Conservation (phyloP, 345 rosid species). For the Arabidopsis suecica region DNA sequence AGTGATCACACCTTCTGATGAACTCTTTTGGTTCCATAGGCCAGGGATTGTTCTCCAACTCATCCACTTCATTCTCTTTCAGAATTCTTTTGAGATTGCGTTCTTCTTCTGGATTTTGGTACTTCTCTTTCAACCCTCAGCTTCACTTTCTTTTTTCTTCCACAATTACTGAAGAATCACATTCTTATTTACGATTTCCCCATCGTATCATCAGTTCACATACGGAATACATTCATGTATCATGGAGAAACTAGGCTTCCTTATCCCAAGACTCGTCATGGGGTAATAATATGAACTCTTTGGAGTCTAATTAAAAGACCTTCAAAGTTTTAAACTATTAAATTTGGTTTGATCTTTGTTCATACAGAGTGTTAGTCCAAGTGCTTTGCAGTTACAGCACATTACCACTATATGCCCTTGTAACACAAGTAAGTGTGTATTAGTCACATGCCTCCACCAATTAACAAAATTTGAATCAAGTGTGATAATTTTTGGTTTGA, state of each 20-base stretch:
- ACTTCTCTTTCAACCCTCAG: constrained; percentile 25
- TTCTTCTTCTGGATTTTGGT: constrained; percentile 94
- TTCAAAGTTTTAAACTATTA: background rate
- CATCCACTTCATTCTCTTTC: constrained; percentile 85
- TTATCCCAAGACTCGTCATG: constrained; percentile 74
- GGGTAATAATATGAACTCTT: constrained; percentile 53
- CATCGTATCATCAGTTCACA: constrained; percentile 50
- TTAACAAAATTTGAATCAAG: background rate
- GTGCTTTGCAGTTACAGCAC: constrained; percentile 92
- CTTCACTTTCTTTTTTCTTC: background rate
- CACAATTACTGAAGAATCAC: background rate
- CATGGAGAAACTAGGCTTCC: constrained; percentile 65
- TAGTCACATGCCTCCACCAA: background rate
- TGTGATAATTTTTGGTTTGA: background rate
- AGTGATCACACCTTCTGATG: constrained; percentile 70
- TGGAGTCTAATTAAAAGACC: background rate
- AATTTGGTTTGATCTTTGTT: constrained; percentile 14
- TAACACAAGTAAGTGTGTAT: constrained; percentile 59
- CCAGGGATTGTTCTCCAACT: constrained; percentile 62
- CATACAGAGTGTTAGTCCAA: constrained; percentile 74
- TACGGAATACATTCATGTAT: constrained; percentile 87
- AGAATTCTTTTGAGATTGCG: constrained; percentile 82
- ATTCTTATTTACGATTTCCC: background rate
- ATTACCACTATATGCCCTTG: constrained; percentile 75
- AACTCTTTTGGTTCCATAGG: constrained; percentile 70